phyloP scores from a whole-genome alignment of 129 eudicot genomes.

The Flaveria brownii region DNA sequence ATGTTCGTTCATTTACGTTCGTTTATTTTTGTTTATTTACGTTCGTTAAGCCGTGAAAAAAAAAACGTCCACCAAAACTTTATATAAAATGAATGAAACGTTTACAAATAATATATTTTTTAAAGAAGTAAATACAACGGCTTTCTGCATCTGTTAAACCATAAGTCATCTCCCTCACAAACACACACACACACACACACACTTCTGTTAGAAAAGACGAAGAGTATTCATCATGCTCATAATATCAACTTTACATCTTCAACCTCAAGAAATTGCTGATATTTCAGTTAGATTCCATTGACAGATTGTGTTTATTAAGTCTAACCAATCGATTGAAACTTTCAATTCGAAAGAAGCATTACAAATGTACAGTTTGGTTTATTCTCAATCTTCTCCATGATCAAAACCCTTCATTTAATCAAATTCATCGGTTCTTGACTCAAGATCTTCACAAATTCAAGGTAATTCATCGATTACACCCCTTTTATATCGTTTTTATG shows the following conservation, averaged over 20 bases:
- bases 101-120: no score
- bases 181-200: neutral
- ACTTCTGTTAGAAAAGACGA: neutral
- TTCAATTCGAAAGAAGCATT: neutral
- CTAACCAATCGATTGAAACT: neutral
- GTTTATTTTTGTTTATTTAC: no score
- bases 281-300: conserved; percentile 17
- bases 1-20: no score
- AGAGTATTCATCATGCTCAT: conserved; percentile 14
- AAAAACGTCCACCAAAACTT: no score
- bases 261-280: neutral
- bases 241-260: conserved; percentile 6
- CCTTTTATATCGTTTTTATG: neutral
- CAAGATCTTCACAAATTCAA: conserved; percentile 25
- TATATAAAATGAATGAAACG: no score
- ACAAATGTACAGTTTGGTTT: neutral
- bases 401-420: conserved; percentile 8
- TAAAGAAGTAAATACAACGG: no score
- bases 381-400: conserved; percentile 17
- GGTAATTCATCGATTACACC: conserved; percentile 18
- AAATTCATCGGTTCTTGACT: conserved; percentile 19
- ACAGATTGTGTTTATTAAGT: conserved; percentile 3
- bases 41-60: no score
- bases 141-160: no score
- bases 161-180: no score